Evolutionary conservation across 371 early-diverging fungal species (phyloP).

Genomic region (Mucor racemosus): DNA sequence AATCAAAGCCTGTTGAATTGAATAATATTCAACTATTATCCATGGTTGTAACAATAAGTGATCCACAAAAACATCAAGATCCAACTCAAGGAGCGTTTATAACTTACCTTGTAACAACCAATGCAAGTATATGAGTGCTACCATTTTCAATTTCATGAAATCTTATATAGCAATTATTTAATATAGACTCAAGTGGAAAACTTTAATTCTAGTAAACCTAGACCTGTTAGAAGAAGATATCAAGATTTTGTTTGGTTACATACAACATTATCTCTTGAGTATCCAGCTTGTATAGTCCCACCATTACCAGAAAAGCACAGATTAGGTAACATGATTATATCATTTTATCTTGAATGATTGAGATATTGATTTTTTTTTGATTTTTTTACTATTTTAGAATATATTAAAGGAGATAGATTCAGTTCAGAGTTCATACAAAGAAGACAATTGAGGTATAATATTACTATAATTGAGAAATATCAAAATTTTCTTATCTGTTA

Average conservation of each 20-base stretch:
- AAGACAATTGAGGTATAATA: slow-evolving; percentile 62
- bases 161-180: not conserved
- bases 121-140: slow-evolving; percentile 36
- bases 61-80: slow-evolving; percentile 88
- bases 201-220: slow-evolving; percentile 9
- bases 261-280: slow-evolving; percentile 65
- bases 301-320: slow-evolving; percentile 91
- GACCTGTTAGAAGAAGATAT: slow-evolving; percentile 77
- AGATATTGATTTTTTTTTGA: too few species aligned
- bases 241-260: slow-evolving; percentile 91
- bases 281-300: slow-evolving; percentile 81
- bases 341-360: not conserved
- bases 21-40: slow-evolving; percentile 12
- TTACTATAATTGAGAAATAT: not conserved
- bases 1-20: slow-evolving; percentile 1
- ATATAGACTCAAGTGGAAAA: slow-evolving; percentile 25
- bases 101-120: slow-evolving; percentile 82
- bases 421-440: slow-evolving; percentile 85
- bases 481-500: not conserved
- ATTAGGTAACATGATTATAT: slow-evolving; percentile 57
- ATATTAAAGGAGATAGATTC: slow-evolving; percentile 92
- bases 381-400: too few species aligned
- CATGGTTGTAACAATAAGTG: slow-evolving; percentile 65
- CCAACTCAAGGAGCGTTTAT: slow-evolving; percentile 78
- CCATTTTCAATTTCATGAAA: too few species aligned